These are phyloP conservation scores for Trichocladium uniseriatum DNA, from an alignment of 495 filamentous ascomycete species.

Conservation along the genomic window DNA sequence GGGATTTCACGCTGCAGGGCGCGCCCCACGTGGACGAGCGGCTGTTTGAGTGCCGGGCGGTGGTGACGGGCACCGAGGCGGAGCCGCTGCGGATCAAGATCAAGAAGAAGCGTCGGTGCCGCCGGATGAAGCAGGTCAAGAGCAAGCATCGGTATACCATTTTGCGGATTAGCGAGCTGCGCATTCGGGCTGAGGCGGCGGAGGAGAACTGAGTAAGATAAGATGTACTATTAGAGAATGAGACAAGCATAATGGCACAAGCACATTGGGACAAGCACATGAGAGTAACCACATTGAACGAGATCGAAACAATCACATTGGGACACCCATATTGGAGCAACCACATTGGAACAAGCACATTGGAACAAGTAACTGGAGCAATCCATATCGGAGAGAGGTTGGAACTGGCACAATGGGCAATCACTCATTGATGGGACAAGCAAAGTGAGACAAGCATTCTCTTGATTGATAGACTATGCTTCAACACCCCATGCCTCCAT, in stretches of 20 bases:
- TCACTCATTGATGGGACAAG: too few relatives aligned
- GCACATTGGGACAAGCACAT: too few relatives aligned
- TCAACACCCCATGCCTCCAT: too few relatives aligned
- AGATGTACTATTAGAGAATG: neutral
- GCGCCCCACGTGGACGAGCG: constrained; percentile 67
- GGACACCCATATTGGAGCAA: too few relatives aligned
- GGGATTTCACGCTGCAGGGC: constrained; percentile 84
- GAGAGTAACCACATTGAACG: too few relatives aligned
- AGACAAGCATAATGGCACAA: neutral
- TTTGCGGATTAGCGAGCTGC: constrained; percentile 70
- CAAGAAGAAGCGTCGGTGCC: constrained; percentile 87
- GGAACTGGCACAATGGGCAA: too few relatives aligned
- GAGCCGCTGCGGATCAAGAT: constrained; percentile 81
- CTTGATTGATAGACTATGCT: too few relatives aligned
- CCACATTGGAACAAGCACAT: too few relatives aligned
- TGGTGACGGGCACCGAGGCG: constrained; percentile 74
- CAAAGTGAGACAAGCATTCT: too few relatives aligned
- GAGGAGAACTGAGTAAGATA: neutral
- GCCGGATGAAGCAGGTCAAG: constrained; percentile 59
- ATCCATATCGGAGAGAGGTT: too few relatives aligned
- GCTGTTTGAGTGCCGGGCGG: constrained; percentile 74
- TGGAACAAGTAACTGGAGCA: too few relatives aligned
- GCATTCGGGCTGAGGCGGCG: constrained; percentile 33
- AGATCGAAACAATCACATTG: too few relatives aligned
- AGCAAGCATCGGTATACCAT: constrained; percentile 90